Evolutionary conservation across 345 rosid genomes (phyloP).

Genomic region (Murraya paniculata): DNA sequence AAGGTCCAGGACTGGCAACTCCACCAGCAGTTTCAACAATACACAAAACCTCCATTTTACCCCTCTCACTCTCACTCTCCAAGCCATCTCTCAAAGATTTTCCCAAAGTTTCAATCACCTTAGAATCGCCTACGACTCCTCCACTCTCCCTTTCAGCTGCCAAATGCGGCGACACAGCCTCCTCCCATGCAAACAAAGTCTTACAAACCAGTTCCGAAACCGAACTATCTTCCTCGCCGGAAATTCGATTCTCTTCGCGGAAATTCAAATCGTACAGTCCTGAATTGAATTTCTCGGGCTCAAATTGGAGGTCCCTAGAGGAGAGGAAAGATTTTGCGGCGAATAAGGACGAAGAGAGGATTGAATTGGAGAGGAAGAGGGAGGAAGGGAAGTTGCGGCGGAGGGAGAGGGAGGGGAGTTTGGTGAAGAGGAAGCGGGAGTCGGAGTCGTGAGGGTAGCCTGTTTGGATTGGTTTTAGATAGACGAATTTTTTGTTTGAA

Average conservation of each 20-base stretch:
- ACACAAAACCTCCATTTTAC: conserved; percentile 39
- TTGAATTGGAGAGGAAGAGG: conserved; percentile 53
- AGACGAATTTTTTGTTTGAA: conserved; percentile 44
- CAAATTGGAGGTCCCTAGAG: conserved; percentile 7
- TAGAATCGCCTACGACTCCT: conserved; percentile 36
- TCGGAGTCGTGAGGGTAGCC: conserved; percentile 95
- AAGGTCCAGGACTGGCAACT: conserved; percentile 89
- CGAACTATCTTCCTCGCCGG: conserved; percentile 19
- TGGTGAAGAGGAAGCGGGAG: conserved; percentile 69
- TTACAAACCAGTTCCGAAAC: conserved; percentile 54
- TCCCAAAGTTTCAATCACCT: conserved; percentile 44
- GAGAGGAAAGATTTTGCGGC: conserved; percentile 38
- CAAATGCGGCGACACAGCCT: conserved; percentile 89
- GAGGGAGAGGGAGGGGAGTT: conserved; percentile 60
- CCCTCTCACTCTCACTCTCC: conserved; percentile 26
- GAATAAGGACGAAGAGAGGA: conserved; percentile 54
- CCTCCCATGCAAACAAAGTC: conserved; percentile 81
- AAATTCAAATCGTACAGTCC: conserved; percentile 53
- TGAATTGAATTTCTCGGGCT: neutral
- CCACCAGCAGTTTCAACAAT: conserved; percentile 96
- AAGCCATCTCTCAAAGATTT: conserved; percentile 40
- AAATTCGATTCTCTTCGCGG: conserved; percentile 36
- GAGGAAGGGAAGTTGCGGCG: conserved; percentile 43
- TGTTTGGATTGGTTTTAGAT: conserved; percentile 85
- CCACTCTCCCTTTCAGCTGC: conserved; percentile 75